A percentile compares a stretch with the other conserved stretches of the same genome.
phyloP scores from a whole-genome alignment of 1,139 yeast genomes.

The Debaryomyces sp. region DNA sequence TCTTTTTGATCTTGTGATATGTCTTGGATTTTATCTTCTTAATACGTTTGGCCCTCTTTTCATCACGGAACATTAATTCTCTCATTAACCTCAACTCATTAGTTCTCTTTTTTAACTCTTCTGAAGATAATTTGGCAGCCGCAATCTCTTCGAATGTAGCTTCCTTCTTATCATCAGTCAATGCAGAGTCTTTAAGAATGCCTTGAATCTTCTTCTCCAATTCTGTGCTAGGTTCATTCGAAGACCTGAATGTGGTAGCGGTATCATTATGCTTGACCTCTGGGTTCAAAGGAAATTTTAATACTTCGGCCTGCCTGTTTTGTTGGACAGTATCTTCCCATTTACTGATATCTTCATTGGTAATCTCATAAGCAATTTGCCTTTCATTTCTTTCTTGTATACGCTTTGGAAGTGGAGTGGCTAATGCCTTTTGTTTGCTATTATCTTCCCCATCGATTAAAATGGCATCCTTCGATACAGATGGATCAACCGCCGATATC shows the following conservation, averaged over 20 bases:
- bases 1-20: conserved; percentile 83
- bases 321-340: conserved; percentile 86
- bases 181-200: conserved; percentile 64
- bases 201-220: conserved; percentile 68
- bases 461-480: conserved; percentile 49
- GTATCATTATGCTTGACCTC: conserved; percentile 48
- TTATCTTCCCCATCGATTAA: conserved; percentile 44
- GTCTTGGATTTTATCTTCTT: conserved; percentile 94
- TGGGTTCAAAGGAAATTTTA: conserved; percentile 71
- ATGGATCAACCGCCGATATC: conserved; percentile 62
- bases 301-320: conserved; percentile 82
- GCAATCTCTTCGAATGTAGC: conserved; percentile 87
- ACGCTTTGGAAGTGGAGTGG: conserved; percentile 83
- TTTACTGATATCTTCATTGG: conserved; percentile 81
- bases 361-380: conserved; percentile 85
- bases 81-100: conserved; percentile 88
- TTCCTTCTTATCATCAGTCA: conserved; percentile 73
- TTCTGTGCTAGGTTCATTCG: conserved; percentile 54
- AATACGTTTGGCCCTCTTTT: conserved; percentile 83
- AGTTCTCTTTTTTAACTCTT: conserved; percentile 77
- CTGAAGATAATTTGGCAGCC: conserved; percentile 77
- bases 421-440: conserved; percentile 49
- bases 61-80: conserved; percentile 95
- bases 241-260: conserved; percentile 56
- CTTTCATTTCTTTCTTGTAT: conserved; percentile 87